Base-by-base conservation (phyloP, 2,329 filamentous ascomycete species). In the Colletotrichum sp. region DNA sequence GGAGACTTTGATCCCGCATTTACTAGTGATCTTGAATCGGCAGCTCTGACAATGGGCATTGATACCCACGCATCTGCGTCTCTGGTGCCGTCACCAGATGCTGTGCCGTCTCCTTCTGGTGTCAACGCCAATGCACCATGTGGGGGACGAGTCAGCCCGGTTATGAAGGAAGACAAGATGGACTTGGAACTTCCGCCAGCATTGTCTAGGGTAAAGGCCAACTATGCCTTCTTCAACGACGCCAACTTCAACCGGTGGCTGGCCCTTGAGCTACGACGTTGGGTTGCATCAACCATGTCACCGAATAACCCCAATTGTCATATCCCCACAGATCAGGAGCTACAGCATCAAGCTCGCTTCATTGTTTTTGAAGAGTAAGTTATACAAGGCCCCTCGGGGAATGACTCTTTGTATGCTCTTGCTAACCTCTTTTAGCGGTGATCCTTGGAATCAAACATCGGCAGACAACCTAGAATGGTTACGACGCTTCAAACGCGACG, bases 321-420 rank as follows among this genome's bases (percentile, higher is more conserved):
- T 2, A 69, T 83, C 0, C 84, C 84, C 0, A 84, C 83, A 0
- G 84, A 86, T 26, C 79, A 81, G 13, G 83, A 85, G 34, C 71
- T 86, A 3, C 80, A 84, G 21, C 77, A 79, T 18, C 81, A 85
- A 75, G 84, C 83, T 5, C 79, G 81, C 2, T 81, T 80, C 64
- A 83, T 85, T 24, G 73, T 81, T 26, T 80, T 78, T 8, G 82
- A 82, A 52, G 80, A 80, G 80, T 81, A 43, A 78, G 81, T 76
- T 3, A 2, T 9, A 3, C n/a, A 16, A 15, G 2, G 6, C 28
- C 24, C 28, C 30, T 6, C 12, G 3, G 6, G n/a, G 3, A 2
- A 10, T 6, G 5, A 8, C n/a, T n/a, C 15, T 9, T 15, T 43
- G 10, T 10, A 3, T 4, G 10, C 16, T 5, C 8, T 3, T 21